Percentiles rank a stretch among this genome's conserved stretches.
These are phyloP conservation scores for Zymoseptoria brevis DNA, from an alignment of 2,329 filamentous ascomycete species.

Conservation along the genomic window DNA sequence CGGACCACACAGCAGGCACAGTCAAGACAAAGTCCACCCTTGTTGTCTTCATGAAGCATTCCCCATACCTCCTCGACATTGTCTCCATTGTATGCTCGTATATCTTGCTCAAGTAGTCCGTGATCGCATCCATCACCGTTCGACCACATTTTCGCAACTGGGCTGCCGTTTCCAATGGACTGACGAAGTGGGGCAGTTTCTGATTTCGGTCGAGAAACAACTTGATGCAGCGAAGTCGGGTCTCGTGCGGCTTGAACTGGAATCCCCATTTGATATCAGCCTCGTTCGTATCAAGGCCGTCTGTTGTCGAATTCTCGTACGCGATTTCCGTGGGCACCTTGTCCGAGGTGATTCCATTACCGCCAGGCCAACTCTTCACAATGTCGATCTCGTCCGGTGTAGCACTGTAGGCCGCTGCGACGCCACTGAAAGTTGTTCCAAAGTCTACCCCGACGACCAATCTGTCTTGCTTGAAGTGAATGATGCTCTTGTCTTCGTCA, in stretches of 20 bases:
- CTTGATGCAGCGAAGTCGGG: conserved; percentile 72
- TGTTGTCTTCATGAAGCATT: conserved; percentile 68
- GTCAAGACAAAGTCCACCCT: conserved; percentile 73
- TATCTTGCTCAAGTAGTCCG: conserved; percentile 70
- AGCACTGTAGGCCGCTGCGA: conserved; percentile 34
- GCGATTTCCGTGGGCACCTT: conserved; percentile 74
- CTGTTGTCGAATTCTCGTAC: conserved; percentile 40
- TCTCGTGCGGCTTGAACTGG: conserved; percentile 70
- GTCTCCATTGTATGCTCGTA: conserved; percentile 73
- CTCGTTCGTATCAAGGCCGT: conserved; percentile 26
- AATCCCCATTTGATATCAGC: conserved; percentile 63
- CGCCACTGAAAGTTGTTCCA: conserved; percentile 77
- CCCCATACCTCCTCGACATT: conserved; percentile 64
- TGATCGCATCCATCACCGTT: conserved; percentile 70
- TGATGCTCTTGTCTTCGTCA: conserved; percentile 6
- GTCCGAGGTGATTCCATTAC: conserved; percentile 79
- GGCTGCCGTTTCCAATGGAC: conserved; percentile 66
- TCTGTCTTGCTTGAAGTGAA: conserved; percentile 40
- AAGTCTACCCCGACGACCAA: conserved; percentile 75
- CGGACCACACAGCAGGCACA: conserved; percentile 76
- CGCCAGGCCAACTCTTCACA: conserved; percentile 76
- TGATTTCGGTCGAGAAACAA: conserved; percentile 74
- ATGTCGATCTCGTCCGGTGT: conserved; percentile 75
- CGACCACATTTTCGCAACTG: conserved; percentile 67
- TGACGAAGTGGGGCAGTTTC: conserved; percentile 73